These are phyloP conservation scores for Climacium dendroides DNA, from an alignment of 225 moss, liverwort and hornwort species.

Conservation along the genomic window DNA sequence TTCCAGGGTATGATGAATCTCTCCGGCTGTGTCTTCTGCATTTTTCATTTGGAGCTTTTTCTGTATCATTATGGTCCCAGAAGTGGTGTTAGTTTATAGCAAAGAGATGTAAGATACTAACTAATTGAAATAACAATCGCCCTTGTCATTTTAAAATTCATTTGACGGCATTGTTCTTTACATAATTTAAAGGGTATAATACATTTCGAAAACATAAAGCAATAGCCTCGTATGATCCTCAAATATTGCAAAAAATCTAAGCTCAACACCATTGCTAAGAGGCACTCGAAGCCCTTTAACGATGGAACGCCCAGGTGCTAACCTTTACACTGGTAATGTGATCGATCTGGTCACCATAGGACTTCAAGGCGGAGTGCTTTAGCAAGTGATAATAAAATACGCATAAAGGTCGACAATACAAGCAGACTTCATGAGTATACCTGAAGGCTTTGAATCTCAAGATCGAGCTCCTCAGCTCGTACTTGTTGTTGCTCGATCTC, in stretches of 20 bases:
- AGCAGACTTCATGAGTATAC: constrained; percentile 5
- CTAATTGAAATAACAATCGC: background rate
- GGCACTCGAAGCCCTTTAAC: background rate
- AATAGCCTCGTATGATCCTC: background rate
- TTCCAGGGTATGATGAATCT: constrained; percentile 84
- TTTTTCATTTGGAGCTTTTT: constrained; percentile 90
- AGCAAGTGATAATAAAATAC: background rate
- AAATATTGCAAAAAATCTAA: background rate
- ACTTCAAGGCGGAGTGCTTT: background rate
- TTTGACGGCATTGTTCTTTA: background rate
- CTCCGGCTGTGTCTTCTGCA: constrained; percentile 89
- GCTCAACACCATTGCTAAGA: background rate
- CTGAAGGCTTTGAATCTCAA: constrained; percentile 70
- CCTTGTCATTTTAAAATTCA: background rate
- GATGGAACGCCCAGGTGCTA: background rate
- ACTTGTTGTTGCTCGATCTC: constrained; percentile 82
- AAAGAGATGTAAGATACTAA: background rate
- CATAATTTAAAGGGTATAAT: background rate
- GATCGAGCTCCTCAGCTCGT: constrained; percentile 68
- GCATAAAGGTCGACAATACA: background rate
- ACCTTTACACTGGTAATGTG: background rate
- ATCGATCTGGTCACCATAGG: background rate
- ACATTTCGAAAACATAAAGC: background rate
- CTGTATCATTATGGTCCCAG: constrained; percentile 21
- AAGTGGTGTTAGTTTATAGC: background rate